phyloP scores from a whole-genome alignment of 371 early-diverging fungal genomes.

The Haplosporangium sp. region DNA sequence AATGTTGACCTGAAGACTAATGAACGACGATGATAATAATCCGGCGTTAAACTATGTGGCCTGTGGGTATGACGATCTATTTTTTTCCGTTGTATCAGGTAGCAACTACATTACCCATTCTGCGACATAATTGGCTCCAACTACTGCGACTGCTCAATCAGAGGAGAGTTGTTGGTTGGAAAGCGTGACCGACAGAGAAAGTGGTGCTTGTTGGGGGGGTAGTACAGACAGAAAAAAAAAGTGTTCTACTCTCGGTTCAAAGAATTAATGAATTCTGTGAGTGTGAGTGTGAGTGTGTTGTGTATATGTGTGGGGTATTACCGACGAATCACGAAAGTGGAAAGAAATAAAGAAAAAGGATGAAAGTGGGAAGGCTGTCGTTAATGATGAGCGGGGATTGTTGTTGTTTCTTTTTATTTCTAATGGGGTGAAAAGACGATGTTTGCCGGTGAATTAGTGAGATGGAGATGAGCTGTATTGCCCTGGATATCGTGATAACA shows the following conservation, averaged over 20 bases:
- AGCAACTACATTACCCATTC: slow-evolving; percentile 9
- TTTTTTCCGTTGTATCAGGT: neutral
- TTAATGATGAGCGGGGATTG: neutral
- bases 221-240: too few relatives aligned
- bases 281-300: slow-evolving; percentile 4
- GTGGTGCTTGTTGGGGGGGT: too few relatives aligned
- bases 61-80: too few relatives aligned
- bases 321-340: neutral
- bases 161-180: too few relatives aligned
- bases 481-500: neutral
- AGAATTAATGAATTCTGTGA: too few relatives aligned
- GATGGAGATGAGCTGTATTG: too few relatives aligned
- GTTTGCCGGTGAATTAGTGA: too few relatives aligned
- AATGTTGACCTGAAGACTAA: slow-evolving; percentile 48
- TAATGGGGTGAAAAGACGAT: neutral
- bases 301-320: too few relatives aligned
- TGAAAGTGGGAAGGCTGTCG: neutral
- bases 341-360: neutral
- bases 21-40: neutral
- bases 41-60: too few relatives aligned
- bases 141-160: too few relatives aligned
- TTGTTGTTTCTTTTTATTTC: neutral
- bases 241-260: too few relatives aligned
- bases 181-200: too few relatives aligned
- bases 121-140: neutral